A percentile compares a stretch with the other conserved stretches of the same genome.
phyloP scores from a whole-genome alignment of 1,139 yeast species.

The Yamadazyma blattariae region DNA sequence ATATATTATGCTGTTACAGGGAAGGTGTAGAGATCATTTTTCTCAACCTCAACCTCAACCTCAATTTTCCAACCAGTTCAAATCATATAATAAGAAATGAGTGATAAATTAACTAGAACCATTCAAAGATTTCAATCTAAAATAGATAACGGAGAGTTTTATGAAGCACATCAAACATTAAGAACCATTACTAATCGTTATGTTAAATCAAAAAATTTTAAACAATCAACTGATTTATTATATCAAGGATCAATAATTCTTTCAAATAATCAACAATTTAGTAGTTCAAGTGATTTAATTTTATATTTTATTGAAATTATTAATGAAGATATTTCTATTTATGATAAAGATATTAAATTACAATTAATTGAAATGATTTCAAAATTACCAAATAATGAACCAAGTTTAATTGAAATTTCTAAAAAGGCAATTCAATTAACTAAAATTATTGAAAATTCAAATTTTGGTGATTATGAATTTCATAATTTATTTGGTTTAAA shows the following conservation, averaged over 20 bases:
- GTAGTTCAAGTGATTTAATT: constrained; percentile 80
- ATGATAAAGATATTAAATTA: constrained; percentile 37
- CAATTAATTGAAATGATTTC: constrained; percentile 32
- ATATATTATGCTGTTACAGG: too few relatives aligned
- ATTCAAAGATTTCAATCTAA: constrained; percentile 64
- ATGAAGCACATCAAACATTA: constrained; percentile 94
- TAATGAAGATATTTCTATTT: constrained; percentile 12
- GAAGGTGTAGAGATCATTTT: too few relatives aligned
- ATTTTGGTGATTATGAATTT: constrained; percentile 72
- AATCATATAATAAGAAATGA: too few relatives aligned
- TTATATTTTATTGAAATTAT: constrained; percentile 69
- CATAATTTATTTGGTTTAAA: constrained; percentile 75
- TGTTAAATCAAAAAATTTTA: constrained; percentile 63
- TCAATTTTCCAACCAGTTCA: too few relatives aligned
- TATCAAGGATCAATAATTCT: constrained; percentile 69
- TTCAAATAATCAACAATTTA: constrained; percentile 66
- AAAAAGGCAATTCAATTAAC: constrained; percentile 70
- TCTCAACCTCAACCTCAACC: not conserved
- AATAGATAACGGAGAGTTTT: constrained; percentile 72
- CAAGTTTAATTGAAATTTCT: constrained; percentile 63
- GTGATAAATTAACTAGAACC: constrained; percentile 33
- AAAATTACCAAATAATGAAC: constrained; percentile 61
- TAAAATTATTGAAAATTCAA: constrained; percentile 34
- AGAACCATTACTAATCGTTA: constrained; percentile 86
- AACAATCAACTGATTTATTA: constrained; percentile 70